Percentiles rank a stretch among this genome's conserved stretches.
These are phyloP conservation scores for Platanthera zijinensis DNA, from an alignment of 106 monocot species.

Conservation along the genomic window DNA sequence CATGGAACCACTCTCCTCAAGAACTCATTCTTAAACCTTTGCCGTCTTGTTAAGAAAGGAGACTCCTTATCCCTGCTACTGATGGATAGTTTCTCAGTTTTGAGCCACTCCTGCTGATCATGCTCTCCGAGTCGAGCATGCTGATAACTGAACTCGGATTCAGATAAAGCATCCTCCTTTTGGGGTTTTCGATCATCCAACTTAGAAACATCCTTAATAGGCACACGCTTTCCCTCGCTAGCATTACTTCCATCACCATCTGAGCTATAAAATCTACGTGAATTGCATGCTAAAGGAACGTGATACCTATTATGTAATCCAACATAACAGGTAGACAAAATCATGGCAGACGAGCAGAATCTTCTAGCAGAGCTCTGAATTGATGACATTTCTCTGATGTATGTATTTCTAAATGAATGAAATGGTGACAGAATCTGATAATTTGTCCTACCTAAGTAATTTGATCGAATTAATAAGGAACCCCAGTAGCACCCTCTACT, in stretches of 20 bases:
- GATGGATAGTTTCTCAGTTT: slow-evolving; percentile 39
- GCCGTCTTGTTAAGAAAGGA: slow-evolving; percentile 67
- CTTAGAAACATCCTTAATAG: slow-evolving; percentile 32
- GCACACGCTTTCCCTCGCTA: slow-evolving; percentile 42
- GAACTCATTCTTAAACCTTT: slow-evolving; percentile 85
- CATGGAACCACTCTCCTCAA: slow-evolving; percentile 71
- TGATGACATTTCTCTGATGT: neutral
- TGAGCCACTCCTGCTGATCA: slow-evolving; percentile 91
- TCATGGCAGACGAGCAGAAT: slow-evolving; percentile 11
- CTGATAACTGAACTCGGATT: slow-evolving; percentile 16
- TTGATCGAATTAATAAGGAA: slow-evolving; percentile 11
- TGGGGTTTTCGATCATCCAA: neutral
- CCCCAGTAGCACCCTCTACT: slow-evolving; percentile 21
- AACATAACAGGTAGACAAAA: slow-evolving; percentile 5
- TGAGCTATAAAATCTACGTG: slow-evolving; percentile 56
- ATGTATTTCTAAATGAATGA: neutral
- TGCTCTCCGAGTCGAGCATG: slow-evolving; percentile 77
- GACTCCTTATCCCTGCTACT: slow-evolving; percentile 57
- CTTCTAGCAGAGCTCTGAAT: slow-evolving; percentile 16
- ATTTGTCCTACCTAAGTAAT: neutral
- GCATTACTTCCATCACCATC: slow-evolving; percentile 58
- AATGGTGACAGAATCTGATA: slow-evolving; percentile 4
- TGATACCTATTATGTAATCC: slow-evolving; percentile 9
- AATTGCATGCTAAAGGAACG: neutral
- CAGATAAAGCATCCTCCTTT: slow-evolving; percentile 6